Conservation (phyloP, 2,329 filamentous ascomycete species). For the Trichophyton mentagrophytes region DNA sequence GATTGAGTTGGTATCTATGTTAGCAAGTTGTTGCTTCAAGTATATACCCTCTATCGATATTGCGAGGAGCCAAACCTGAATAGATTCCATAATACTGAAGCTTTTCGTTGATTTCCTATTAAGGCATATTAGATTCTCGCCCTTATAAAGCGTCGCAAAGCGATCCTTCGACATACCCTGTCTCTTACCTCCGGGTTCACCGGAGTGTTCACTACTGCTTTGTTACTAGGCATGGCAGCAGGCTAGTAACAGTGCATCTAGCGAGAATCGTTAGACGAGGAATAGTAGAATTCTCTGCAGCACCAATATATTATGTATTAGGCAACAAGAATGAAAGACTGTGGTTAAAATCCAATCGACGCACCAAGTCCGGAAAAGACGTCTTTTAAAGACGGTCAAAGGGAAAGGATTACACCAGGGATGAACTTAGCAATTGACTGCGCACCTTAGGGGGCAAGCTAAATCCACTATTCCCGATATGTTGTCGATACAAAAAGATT, state of each 20-base stretch:
- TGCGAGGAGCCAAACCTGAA: slow-evolving; percentile 35
- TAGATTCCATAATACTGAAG: slow-evolving; percentile 89
- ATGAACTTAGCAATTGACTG: background rate
- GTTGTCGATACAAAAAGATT: background rate
- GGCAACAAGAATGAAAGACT: background rate
- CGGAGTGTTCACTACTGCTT: slow-evolving; percentile 7
- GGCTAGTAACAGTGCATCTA: background rate
- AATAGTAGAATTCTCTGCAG: background rate
- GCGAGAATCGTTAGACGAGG: background rate
- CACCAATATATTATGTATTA: background rate
- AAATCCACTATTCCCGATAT: background rate
- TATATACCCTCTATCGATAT: background rate
- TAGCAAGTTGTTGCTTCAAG: background rate
- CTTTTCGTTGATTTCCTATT: slow-evolving; percentile 70
- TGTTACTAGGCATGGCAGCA: background rate
- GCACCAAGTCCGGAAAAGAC: background rate
- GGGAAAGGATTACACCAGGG: background rate
- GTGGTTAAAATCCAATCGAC: background rate
- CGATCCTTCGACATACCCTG: slow-evolving; percentile 1
- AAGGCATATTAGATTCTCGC: background rate
- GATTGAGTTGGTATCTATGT: slow-evolving; percentile 14
- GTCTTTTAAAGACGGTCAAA: background rate
- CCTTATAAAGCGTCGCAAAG: background rate
- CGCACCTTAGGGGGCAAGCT: background rate
- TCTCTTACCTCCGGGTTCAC: slow-evolving; percentile 8